Conservation (phyloP, 371 early-diverging fungal genomes). For the Saksenaea oblongispora region DNA sequence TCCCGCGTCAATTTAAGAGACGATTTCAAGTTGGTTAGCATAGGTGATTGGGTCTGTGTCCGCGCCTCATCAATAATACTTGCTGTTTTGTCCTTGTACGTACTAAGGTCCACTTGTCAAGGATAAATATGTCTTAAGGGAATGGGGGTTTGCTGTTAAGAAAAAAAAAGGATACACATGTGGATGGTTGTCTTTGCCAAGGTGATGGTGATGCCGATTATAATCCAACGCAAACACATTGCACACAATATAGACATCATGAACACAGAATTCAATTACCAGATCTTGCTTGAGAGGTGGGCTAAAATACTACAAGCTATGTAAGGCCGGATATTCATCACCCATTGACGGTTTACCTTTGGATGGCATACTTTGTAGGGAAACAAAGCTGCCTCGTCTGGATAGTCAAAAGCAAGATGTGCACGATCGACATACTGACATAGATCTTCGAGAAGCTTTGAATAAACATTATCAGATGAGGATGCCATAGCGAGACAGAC, state of each 20-base stretch:
- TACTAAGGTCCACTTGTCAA: conserved; percentile 10
- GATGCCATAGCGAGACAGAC: neutral
- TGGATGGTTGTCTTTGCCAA: neutral
- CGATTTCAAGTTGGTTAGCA: conserved; percentile 35
- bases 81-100: conserved; percentile 46
- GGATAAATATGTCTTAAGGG: neutral
- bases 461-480: neutral
- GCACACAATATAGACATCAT: conserved; percentile 39
- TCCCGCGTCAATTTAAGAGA: conserved; percentile 27
- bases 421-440: conserved; percentile 38
- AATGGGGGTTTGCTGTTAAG: too few relatives aligned
- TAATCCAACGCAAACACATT: conserved; percentile 39
- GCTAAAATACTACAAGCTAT: conserved; percentile 43
- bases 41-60: conserved; percentile 48
- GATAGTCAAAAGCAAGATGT: conserved; percentile 43
- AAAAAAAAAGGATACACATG: conserved; percentile 13
- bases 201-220: neutral
- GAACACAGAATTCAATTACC: conserved; percentile 44
- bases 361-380: conserved; percentile 55
- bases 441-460: conserved; percentile 37
- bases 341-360: conserved; percentile 28
- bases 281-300: conserved; percentile 48
- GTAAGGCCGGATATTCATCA: too few relatives aligned
- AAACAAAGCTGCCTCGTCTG: conserved; percentile 38
- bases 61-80: conserved; percentile 33